Evolutionary conservation across 2,329 filamentous ascomycete genomes (phyloP), one percentile per base, ranked within the genome.

Genomic region (Cladorrhinum sp.): DNA sequence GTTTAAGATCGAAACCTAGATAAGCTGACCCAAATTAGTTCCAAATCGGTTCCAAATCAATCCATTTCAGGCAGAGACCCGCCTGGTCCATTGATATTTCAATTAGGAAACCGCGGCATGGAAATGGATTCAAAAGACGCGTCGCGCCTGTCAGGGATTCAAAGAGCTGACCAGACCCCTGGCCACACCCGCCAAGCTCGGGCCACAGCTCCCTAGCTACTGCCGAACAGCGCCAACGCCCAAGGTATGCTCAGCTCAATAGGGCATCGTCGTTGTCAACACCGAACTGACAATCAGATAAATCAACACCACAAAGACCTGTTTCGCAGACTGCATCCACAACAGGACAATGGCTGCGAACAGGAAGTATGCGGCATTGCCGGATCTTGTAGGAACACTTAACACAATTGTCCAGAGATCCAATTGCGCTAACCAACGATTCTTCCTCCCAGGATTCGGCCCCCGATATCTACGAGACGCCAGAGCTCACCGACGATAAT

Each of bases 401-500:
- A 21, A 5, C 9, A 20, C 16, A 18, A 7, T 12, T 21, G n/a
- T 33, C 12, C 20, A 56, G 54, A 52, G 58, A 46, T 57, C 28
- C 58, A 50, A 33, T 46, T 54, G 20, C 26, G 62, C 65, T 60
- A 61, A 65, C 62, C 57, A 62, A 12, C n/a, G 55, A 30, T 33
- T 42, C 68, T 21, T 23, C 28, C 57, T 28, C 30, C 57, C 67
- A 96, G 90, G 93, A 97, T 77, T 90, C 89, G 58, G 92, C 93
- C 26, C 93, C 93, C 67, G 95, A 98, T 72, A 91, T 96, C 70
- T 98, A 97, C 80, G 94, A 98, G 77, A 98, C 95, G 16, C 93
- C 94, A 66, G 93, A 96, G 59, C 80, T 97, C 67, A 94, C 90
- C 60, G 92, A 96, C 72, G 93, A 96, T 75, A 90, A 86, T 65